Evolutionary conservation across 2,329 filamentous ascomycete species (phyloP).

Genomic region (Sarocladium strictum): DNA sequence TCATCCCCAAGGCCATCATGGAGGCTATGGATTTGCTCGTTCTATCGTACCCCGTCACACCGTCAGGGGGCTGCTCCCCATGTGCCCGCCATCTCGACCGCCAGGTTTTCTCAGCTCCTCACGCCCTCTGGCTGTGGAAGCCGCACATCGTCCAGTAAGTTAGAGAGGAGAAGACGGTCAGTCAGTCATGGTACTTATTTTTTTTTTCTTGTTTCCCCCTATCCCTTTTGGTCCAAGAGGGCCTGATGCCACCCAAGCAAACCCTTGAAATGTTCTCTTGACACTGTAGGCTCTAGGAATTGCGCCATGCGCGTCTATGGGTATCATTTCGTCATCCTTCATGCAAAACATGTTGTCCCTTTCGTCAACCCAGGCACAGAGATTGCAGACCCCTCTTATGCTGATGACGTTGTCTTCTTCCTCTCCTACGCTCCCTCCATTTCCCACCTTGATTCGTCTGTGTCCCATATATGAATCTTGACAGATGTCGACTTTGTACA

Average conservation of each 20-base stretch:
- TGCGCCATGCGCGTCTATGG: conserved; percentile 8
- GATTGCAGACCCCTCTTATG: not conserved
- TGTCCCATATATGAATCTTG: no score
- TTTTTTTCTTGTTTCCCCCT: no score
- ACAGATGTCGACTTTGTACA: no score
- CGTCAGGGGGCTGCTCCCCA: not conserved
- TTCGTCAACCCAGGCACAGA: not conserved
- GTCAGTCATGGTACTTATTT: no score
- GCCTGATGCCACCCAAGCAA: no score
- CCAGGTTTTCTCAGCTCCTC: not conserved
- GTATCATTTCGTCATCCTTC: conserved; percentile 6
- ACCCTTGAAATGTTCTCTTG: not conserved
- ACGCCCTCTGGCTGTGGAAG: not conserved
- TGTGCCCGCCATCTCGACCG: not conserved
- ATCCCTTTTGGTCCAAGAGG: no score
- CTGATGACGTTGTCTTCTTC: no score
- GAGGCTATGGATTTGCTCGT: not conserved
- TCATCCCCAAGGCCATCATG: not conserved
- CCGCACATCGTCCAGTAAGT: not conserved
- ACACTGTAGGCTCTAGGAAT: conserved; percentile 5
- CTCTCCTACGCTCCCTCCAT: no score
- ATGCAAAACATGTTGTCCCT: not conserved
- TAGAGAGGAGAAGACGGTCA: no score
- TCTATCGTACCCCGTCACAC: not conserved
- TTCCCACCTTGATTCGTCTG: no score